A percentile compares a stretch with the other conserved stretches of the same genome.
Conservation (phyloP, 805 yeast species). For the Phaffomyces antillensis region DNA sequence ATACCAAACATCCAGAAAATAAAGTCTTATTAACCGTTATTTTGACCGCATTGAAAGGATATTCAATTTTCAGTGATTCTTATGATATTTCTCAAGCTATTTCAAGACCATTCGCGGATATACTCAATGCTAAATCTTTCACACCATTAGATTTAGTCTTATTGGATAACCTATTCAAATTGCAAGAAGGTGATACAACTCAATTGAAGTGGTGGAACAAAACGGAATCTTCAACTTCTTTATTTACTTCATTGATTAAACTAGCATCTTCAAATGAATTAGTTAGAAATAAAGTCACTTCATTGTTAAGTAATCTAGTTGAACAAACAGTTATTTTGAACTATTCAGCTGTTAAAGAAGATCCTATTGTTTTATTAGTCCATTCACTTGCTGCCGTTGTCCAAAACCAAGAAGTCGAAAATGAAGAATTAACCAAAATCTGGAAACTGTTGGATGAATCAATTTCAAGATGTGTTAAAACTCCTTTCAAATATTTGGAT, state of each 20-base stretch:
- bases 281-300: constrained; percentile 36
- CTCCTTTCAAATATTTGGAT: constrained; percentile 86
- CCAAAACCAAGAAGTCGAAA: constrained; percentile 6
- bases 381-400: constrained; percentile 34
- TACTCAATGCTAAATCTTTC: constrained; percentile 27
- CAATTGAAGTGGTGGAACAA: constrained; percentile 79
- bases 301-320: constrained; percentile 42
- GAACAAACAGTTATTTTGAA: constrained; percentile 50
- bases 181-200: constrained; percentile 45
- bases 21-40: constrained; percentile 43
- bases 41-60: constrained; percentile 36
- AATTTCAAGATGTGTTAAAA: constrained; percentile 56
- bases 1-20: constrained; percentile 29
- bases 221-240: constrained; percentile 39
- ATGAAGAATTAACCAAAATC: constrained; percentile 26
- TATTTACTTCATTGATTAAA: constrained; percentile 61
- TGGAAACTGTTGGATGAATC: constrained; percentile 73
- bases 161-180: constrained; percentile 52
- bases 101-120: constrained; percentile 30
- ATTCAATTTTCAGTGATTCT: constrained; percentile 30
- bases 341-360: constrained; percentile 32
- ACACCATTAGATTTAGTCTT: constrained; percentile 50
- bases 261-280: constrained; percentile 35
- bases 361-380: constrained; percentile 51
- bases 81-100: constrained; percentile 24